Evolutionary conservation across 441 rosid genomes (phyloP).

Genomic region (Melianthus villosus): DNA sequence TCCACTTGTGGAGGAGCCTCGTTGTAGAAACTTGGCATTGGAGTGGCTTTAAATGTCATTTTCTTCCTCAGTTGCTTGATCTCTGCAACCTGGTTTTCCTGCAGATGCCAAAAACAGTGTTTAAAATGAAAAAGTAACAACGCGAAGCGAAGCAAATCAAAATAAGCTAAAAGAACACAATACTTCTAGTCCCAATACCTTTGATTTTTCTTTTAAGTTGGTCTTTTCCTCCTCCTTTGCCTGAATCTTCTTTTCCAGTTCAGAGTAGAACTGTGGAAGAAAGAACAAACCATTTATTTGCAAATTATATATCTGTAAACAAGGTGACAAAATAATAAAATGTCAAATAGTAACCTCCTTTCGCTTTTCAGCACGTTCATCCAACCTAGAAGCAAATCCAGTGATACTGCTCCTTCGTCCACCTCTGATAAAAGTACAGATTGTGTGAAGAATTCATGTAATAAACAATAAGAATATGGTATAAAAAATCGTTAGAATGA

Average conservation of each 20-base stretch:
- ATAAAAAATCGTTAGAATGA: neutral
- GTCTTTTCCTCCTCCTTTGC: slow-evolving; percentile 50
- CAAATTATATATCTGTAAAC: neutral
- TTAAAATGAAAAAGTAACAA: neutral
- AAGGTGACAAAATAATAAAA: neutral
- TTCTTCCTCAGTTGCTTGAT: slow-evolving; percentile 56
- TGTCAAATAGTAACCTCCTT: slow-evolving; percentile 31
- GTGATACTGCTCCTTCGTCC: slow-evolving; percentile 33
- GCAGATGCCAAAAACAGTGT: no score
- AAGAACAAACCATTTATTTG: slow-evolving; percentile 5
- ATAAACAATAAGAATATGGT: neutral
- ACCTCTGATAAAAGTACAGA: slow-evolving; percentile 38
- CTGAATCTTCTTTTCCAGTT: slow-evolving; percentile 54
- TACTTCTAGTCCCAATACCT: slow-evolving; percentile 20
- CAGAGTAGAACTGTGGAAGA: slow-evolving; percentile 34
- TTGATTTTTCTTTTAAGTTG: slow-evolving; percentile 45
- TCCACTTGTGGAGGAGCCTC: slow-evolving; percentile 61
- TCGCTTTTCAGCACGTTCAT: slow-evolving; percentile 57
- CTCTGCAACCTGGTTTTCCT: slow-evolving; percentile 62
- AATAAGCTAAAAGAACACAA: neutral
- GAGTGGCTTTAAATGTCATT: slow-evolving; percentile 54
- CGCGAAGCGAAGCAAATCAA: neutral
- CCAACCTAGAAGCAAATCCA: slow-evolving; percentile 53
- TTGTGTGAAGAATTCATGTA: slow-evolving; percentile 23
- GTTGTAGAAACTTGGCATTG: slow-evolving; percentile 61